Percentiles rank a stretch among this genome's conserved stretches.
phyloP scores from a whole-genome alignment of 495 filamentous ascomycete species.

The Podospora fimiseda region DNA sequence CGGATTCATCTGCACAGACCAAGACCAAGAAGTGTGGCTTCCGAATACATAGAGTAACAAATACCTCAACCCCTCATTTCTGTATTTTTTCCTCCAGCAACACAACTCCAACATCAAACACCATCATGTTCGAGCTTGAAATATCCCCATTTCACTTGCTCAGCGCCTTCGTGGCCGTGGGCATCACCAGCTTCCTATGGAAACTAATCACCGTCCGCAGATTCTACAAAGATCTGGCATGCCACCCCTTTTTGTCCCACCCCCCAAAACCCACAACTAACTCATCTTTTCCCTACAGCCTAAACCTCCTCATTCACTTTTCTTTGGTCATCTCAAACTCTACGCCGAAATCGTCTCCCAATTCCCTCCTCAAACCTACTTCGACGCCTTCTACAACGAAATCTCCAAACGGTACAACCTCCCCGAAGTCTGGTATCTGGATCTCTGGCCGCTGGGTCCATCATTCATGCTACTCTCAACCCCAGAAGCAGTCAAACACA shows the following conservation, averaged over 20 bases:
- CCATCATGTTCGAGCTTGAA: background rate
- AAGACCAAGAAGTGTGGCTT: no score
- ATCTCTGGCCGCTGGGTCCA: slow-evolving; percentile 22
- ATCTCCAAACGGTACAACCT: slow-evolving; percentile 16
- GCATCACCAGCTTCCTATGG: background rate
- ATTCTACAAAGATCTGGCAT: background rate
- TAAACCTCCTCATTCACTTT: background rate
- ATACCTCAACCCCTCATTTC: no score
- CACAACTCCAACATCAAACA: no score
- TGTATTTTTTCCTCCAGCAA: no score
- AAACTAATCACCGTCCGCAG: background rate
- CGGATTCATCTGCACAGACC: no score
- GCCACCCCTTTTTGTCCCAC: no score
- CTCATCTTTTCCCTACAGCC: background rate
- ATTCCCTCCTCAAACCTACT: background rate
- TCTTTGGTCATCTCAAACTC: slow-evolving; percentile 8
- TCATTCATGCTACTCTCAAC: slow-evolving; percentile 14
- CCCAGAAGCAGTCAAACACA: slow-evolving; percentile 14
- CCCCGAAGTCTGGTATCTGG: slow-evolving; percentile 21
- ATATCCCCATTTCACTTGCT: background rate
- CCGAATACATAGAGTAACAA: no score
- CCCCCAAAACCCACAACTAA: background rate
- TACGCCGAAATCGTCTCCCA: slow-evolving; percentile 5
- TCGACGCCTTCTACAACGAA: slow-evolving; percentile 4
- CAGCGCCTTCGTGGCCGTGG: background rate